Evolutionary conservation across 805 yeast genomes (phyloP).

Genomic region (Metschnikowia kunwiensis): DNA sequence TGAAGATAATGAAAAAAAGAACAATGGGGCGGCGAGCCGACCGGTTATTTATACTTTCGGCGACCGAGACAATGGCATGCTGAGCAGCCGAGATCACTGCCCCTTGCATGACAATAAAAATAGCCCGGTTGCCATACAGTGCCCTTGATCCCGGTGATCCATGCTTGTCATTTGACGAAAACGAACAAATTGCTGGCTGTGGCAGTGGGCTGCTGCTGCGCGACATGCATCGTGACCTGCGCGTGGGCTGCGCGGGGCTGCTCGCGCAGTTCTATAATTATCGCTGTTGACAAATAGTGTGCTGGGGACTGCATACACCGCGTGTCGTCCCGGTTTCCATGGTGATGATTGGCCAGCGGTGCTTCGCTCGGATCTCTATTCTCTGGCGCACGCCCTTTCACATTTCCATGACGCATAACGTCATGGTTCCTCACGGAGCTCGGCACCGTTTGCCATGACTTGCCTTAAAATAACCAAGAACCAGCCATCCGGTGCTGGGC

Average conservation of each 20-base stretch:
- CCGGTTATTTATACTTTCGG: conserved; percentile 4
- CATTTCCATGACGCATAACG: too few relatives aligned
- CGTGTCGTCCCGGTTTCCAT: background rate
- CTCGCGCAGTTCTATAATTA: conserved; percentile 1
- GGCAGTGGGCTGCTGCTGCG: conserved; percentile 1
- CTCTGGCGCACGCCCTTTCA: too few relatives aligned
- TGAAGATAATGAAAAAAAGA: background rate
- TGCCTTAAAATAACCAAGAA: background rate
- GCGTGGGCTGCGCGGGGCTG: background rate
- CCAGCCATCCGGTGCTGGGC: background rate
- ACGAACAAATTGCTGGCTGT: conserved; percentile 5
- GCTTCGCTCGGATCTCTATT: too few relatives aligned
- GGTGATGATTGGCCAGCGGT: background rate
- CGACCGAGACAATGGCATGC: background rate
- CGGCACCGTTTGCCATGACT: too few relatives aligned
- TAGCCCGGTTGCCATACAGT: background rate
- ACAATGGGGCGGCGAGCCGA: background rate
- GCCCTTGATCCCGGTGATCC: conserved; percentile 3
- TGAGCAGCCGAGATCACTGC: conserved; percentile 2
- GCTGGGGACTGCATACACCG: conserved; percentile 3
- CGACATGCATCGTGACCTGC: conserved; percentile 5
- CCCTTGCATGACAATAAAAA: conserved; percentile 10
- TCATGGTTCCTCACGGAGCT: too few relatives aligned
- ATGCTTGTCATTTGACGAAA: conserved; percentile 11
- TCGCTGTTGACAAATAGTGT: conserved; percentile 2